phyloP scores from a whole-genome alignment of 2,329 filamentous ascomycete species.

The Clonostachys rosea region DNA sequence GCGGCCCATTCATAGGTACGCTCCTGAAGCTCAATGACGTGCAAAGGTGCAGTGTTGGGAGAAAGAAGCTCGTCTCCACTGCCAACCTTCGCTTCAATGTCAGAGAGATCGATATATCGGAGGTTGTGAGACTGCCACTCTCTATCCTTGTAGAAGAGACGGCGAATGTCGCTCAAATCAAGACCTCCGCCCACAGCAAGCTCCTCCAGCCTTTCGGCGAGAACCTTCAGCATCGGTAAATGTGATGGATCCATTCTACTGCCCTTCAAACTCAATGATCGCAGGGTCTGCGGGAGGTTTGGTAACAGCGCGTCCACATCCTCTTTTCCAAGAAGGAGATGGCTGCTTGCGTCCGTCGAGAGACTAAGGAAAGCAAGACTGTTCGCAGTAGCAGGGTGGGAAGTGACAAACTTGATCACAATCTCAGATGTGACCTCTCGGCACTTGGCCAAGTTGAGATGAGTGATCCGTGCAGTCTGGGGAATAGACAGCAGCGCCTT shows the following conservation, averaged over 20 bases:
- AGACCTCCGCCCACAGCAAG: constrained; percentile 68
- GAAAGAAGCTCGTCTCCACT: constrained; percentile 57
- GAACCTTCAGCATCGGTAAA: constrained; percentile 55
- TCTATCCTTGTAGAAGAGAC: constrained; percentile 52
- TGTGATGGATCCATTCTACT: constrained; percentile 65
- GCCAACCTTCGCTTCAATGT: constrained; percentile 50
- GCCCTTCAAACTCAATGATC: constrained; percentile 72
- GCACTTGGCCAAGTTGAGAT: constrained; percentile 76
- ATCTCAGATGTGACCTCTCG: constrained; percentile 60
- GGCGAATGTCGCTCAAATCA: constrained; percentile 59
- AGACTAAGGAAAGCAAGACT: constrained; percentile 69
- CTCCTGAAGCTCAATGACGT: constrained; percentile 71
- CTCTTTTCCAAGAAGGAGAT: constrained; percentile 63
- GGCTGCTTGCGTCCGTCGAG: constrained; percentile 65
- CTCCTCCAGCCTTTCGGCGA: constrained; percentile 70
- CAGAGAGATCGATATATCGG: constrained; percentile 73
- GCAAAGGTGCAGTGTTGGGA: constrained; percentile 59
- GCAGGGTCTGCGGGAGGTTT: constrained; percentile 59
- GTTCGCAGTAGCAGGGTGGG: constrained; percentile 63
- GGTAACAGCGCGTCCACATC: constrained; percentile 64
- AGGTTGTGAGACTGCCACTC: constrained; percentile 49
- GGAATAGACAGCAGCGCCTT: constrained; percentile 67
- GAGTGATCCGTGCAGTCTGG: constrained; percentile 65
- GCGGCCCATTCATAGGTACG: constrained; percentile 61
- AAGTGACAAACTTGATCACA: constrained; percentile 66